Base-by-base conservation (phyloP, 805 yeast species). In the Myxozyma neotropica region DNA sequence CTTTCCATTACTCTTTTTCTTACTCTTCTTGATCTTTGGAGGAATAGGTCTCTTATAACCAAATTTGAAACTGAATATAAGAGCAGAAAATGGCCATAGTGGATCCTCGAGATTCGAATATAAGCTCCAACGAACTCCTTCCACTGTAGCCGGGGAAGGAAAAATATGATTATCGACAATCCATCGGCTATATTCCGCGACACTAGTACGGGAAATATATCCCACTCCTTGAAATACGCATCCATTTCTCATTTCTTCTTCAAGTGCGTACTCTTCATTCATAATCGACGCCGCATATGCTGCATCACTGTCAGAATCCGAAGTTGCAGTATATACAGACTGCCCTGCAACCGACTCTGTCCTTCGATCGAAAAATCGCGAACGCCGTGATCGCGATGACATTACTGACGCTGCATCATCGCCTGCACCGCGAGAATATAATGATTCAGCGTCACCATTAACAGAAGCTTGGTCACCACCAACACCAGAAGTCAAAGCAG, bases 181-280 rank as follows among this genome's bases (percentile, higher is more conserved):
- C 66, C 66, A 62, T 4, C 66, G 45, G 15, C 56, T 44, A 35
- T 62, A 62, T 44, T 62, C 66, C 15, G 65, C 60, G 13, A 62
- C 43, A 4, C 58, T 46, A n/a, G 66, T 49, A 17, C 55, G 45
- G 3, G 66, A 59, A 13, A 62, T 43, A 45, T 59, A 62, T 26
- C 66, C 66, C 1, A 43, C 52, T 10, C 66, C 66, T 6, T 59
- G 64, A 36, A 62, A 62, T 6, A 62, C 56, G 27, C 66, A 62
- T 21, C 66, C 66, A 21, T 56, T 59, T 10, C 55, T 38, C 51
- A 38, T 27, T 35, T 63, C 67, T 19, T 61, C 66, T 13, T 61
- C 57, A 12, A 55, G 36, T 23, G 46, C 40, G 21, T 19, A 38
- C 12, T 60, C 57, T 31, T 50, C 55, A 23, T 54, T 63, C n/a